Conservation (phyloP, 257 asterid genomes). For the Plectranthus barbatus region DNA sequence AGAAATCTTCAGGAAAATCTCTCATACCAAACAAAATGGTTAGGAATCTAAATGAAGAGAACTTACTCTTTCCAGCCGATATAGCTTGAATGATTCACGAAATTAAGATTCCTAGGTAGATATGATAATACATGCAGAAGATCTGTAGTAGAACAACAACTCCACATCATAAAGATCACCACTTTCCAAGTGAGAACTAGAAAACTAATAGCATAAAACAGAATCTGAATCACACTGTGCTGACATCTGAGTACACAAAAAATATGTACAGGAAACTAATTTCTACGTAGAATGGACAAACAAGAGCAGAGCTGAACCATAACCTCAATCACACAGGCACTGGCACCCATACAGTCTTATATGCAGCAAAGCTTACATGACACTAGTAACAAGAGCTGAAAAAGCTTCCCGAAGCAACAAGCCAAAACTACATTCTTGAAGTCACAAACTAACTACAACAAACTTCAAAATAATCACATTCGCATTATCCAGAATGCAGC, state of each 20-base stretch:
- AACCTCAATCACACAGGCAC: not conserved
- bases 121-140: conserved; percentile 87
- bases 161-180: conserved; percentile 9
- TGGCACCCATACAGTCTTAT: not conserved
- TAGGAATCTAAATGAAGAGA: not conserved
- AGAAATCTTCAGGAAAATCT: not conserved
- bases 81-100: conserved; percentile 83
- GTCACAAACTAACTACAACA: not conserved
- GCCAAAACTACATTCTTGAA: not conserved
- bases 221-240: not conserved
- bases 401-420: not conserved
- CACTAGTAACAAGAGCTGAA: not conserved
- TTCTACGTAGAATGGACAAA: not conserved
- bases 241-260: not conserved
- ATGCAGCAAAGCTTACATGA: not conserved
- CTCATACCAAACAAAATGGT: conserved; percentile 4
- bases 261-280: not conserved
- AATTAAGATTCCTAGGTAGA: conserved; percentile 82
- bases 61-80: conserved; percentile 97
- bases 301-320: not conserved
- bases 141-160: conserved; percentile 47
- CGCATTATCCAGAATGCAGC: not conserved
- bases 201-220: not conserved
- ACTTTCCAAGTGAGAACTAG: not conserved
- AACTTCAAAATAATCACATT: not conserved